Conservation (phyloP, 805 yeast species). For the Candida pini region DNA sequence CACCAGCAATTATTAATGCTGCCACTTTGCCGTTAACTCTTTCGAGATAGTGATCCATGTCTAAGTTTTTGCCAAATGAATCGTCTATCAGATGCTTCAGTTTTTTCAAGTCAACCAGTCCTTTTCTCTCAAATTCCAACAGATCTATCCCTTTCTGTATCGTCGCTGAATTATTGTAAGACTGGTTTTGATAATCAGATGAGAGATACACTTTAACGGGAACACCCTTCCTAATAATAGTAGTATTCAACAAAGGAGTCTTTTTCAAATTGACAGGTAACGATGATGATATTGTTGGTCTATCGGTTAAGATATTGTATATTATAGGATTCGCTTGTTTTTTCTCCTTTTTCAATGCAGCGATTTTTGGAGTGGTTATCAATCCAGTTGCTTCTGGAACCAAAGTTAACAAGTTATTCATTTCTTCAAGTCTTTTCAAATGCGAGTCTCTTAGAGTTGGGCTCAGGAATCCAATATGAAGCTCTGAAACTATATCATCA, state of each 20-base stretch:
- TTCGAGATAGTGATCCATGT: constrained; percentile 57
- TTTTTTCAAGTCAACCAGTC: constrained; percentile 47
- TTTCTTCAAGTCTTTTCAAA: constrained; percentile 56
- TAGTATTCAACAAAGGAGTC: constrained; percentile 65
- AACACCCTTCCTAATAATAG: constrained; percentile 75
- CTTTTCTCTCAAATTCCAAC: constrained; percentile 30
- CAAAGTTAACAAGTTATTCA: constrained; percentile 49
- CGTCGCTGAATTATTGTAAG: constrained; percentile 8
- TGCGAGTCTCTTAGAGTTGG: constrained; percentile 48
- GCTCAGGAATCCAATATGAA: constrained; percentile 50
- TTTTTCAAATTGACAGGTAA: constrained; percentile 60
- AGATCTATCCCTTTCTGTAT: constrained; percentile 36
- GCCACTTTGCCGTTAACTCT: constrained; percentile 67
- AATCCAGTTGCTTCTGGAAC: constrained; percentile 65
- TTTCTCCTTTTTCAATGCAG: constrained; percentile 36
- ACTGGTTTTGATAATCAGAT: constrained; percentile 5
- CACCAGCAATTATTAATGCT: constrained; percentile 79
- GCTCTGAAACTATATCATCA: constrained; percentile 56
- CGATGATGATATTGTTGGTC: constrained; percentile 87
- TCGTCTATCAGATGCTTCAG: constrained; percentile 63
- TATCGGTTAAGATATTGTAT: constrained; percentile 84
- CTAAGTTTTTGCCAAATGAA: constrained; percentile 69
- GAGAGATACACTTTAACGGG: constrained; percentile 40
- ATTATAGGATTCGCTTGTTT: constrained; percentile 72
- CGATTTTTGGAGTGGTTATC: constrained; percentile 77